phyloP scores from a whole-genome alignment of 1,284 basidiomycete species.

The Marasmius sp. region DNA sequence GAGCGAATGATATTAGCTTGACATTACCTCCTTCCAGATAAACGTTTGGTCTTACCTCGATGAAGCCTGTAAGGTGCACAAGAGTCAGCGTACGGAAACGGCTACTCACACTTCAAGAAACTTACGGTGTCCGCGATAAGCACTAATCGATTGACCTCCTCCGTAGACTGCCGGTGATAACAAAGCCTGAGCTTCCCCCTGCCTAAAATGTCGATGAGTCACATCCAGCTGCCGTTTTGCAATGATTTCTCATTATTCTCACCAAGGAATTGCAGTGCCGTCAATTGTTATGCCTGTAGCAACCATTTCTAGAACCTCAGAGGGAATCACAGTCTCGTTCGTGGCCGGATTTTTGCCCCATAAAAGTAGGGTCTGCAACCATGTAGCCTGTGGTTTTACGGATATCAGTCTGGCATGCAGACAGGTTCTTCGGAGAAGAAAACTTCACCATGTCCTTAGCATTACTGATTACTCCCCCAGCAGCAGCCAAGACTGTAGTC shows the following conservation, averaged over 20 bases:
- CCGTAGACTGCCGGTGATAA: conserved; percentile 33
- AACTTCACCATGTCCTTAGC: conserved; percentile 33
- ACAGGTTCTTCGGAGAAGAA: neutral
- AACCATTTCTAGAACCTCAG: conserved; percentile 19
- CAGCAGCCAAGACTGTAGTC: conserved; percentile 37
- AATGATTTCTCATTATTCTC: conserved; percentile 23
- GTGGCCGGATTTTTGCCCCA: conserved; percentile 22
- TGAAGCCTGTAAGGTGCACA: neutral
- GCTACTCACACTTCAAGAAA: neutral
- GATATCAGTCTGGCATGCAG: conserved; percentile 14
- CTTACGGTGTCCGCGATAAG: conserved; percentile 36
- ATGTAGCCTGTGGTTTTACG: conserved; percentile 38
- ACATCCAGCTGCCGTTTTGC: conserved; percentile 36
- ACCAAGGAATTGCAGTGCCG: neutral
- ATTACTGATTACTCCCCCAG: conserved; percentile 42
- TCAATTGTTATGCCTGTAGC: conserved; percentile 22
- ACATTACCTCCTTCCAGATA: too few relatives aligned
- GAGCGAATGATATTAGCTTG: neutral
- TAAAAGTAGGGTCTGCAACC: conserved; percentile 24
- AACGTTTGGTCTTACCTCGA: neutral
- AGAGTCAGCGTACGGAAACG: neutral
- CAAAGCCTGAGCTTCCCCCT: neutral
- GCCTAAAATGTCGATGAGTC: conserved; percentile 23
- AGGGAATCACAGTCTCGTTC: conserved; percentile 18
- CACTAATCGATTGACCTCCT: conserved; percentile 37